Evolutionary conservation across 2,329 filamentous ascomycete genomes (phyloP).

Genomic region (Epichloe festucae): DNA sequence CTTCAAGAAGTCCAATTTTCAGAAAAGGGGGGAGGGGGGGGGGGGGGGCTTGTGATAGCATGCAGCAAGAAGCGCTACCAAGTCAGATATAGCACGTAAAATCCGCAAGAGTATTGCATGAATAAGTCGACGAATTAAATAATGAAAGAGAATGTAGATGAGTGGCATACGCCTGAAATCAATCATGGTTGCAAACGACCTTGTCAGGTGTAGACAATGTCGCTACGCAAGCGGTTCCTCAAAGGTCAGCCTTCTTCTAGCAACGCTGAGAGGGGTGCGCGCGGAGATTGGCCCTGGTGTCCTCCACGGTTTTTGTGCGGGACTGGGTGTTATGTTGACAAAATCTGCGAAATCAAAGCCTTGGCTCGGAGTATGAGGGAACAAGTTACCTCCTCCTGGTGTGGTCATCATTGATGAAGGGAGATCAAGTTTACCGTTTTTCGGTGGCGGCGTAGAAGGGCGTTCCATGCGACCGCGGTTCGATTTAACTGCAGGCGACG

Average conservation of each 20-base stretch:
- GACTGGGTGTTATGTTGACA: conserved; percentile 92
- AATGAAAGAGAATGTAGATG: neutral
- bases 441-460: conserved; percentile 64
- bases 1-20: neutral
- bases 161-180: neutral
- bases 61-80: neutral
- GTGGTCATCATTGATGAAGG: conserved; percentile 87
- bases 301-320: conserved; percentile 80
- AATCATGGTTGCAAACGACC: neutral
- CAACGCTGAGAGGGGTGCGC: conserved; percentile 49
- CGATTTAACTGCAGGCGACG: conserved; percentile 61
- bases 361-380: conserved; percentile 68
- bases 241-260: conserved; percentile 70
- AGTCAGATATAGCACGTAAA: neutral
- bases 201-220: conserved; percentile 2
- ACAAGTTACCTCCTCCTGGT: conserved; percentile 55
- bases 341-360: conserved; percentile 91
- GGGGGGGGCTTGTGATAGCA: neutral
- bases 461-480: conserved; percentile 43
- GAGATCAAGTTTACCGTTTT: conserved; percentile 51
- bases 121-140: neutral
- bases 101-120: neutral
- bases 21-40: neutral
- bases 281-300: conserved; percentile 51
- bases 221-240: conserved; percentile 42